phyloP scores from a whole-genome alignment of 164 flowering plant genomes.

The Kingdonia uniflora region DNA sequence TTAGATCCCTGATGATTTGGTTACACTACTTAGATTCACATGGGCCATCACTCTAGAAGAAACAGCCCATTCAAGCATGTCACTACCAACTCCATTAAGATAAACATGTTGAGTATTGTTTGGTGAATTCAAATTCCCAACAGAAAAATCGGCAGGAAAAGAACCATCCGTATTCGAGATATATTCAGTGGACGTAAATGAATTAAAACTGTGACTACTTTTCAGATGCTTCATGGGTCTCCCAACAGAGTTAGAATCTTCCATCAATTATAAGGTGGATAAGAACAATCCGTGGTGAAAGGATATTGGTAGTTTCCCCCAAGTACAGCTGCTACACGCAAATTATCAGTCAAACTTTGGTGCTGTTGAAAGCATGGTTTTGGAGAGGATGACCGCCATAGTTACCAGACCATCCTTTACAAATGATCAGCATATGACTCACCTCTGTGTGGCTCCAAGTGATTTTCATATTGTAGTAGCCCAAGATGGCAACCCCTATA shows the following conservation, averaged over 20 bases:
- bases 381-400: too few relatives aligned
- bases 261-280: slow-evolving; percentile 13
- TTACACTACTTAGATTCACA: slow-evolving; percentile 26
- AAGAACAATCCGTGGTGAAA: slow-evolving; percentile 11
- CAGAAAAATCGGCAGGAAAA: too few relatives aligned
- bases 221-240: too few relatives aligned
- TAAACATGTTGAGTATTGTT: background rate
- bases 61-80: slow-evolving; percentile 33
- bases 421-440: too few relatives aligned
- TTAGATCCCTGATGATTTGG: slow-evolving; percentile 11
- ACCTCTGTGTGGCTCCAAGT: too few relatives aligned
- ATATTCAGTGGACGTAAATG: slow-evolving; percentile 16
- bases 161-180: slow-evolving; percentile 19
- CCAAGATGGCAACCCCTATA: too few relatives aligned
- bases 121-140: slow-evolving; percentile 17
- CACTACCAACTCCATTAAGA: slow-evolving; percentile 12
- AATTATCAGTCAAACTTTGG: too few relatives aligned
- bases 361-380: too few relatives aligned
- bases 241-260: slow-evolving; percentile 6
- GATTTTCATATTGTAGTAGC: too few relatives aligned
- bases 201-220: slow-evolving; percentile 36
- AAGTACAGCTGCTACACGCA: slow-evolving; percentile 35
- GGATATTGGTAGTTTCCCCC: slow-evolving; percentile 24
- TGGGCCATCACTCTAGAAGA: slow-evolving; percentile 9
- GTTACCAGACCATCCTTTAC: too few relatives aligned